Conservation (phyloP, 257 asterid species). For the Euphrasia confusa region DNA sequence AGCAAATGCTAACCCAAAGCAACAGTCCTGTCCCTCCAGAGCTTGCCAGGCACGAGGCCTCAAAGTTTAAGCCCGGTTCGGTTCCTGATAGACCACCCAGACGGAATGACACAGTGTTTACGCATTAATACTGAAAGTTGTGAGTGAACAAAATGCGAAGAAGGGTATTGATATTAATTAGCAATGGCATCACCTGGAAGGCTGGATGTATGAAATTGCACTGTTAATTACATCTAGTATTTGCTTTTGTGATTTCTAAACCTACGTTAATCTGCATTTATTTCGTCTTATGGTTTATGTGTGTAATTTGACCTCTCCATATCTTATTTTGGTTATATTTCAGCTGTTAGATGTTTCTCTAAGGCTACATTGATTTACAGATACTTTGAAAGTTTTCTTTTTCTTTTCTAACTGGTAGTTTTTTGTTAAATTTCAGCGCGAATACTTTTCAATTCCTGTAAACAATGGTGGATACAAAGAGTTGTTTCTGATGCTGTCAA, state of each 20-base stretch:
- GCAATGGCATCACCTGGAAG: neutral
- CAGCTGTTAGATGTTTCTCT: constrained; percentile 7
- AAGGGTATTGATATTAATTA: no score
- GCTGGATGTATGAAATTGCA: neutral
- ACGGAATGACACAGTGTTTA: constrained; percentile 2
- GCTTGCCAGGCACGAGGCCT: constrained; percentile 6
- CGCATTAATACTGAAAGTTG: neutral
- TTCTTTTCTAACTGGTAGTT: neutral
- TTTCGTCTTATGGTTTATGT: neutral
- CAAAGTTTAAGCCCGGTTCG: constrained; percentile 5
- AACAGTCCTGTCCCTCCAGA: constrained; percentile 9
- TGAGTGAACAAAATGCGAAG: no score
- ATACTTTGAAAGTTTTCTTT: constrained; percentile 1
- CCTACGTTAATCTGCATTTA: constrained; percentile 5
- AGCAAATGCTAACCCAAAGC: constrained; percentile 5
- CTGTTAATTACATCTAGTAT: constrained; percentile 4
- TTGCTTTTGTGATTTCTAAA: constrained; percentile 14
- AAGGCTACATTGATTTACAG: constrained; percentile 9
- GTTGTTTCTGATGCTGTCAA: neutral
- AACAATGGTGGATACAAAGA: neutral
- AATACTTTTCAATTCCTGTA: neutral
- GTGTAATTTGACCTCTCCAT: constrained; percentile 14
- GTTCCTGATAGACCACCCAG: constrained; percentile 2
- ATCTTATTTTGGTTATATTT: constrained; percentile 10
- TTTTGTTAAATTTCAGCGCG: neutral